Conservation (phyloP, 306 rosid species). For the Pterocarpus macrocarpus region DNA sequence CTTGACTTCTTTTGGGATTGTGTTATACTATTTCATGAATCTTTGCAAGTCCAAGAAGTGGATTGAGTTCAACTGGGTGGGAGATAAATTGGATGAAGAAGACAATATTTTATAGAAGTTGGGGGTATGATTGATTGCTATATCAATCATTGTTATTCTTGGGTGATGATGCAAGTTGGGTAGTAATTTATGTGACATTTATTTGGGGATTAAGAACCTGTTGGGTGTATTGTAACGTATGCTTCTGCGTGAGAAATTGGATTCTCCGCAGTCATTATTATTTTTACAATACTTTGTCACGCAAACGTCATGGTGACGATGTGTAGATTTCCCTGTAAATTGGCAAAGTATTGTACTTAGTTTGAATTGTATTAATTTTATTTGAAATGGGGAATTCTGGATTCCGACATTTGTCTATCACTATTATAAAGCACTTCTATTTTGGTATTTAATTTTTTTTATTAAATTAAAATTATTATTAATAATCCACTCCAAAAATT, state of each 20-base stretch:
- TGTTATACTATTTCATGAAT: slow-evolving; percentile 50
- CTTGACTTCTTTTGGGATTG: slow-evolving; percentile 48
- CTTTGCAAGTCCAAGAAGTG: slow-evolving; percentile 52
- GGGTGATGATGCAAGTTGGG: slow-evolving; percentile 1
- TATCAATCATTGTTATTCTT: neutral
- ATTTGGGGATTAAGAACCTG: slow-evolving; percentile 54
- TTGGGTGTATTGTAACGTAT: slow-evolving; percentile 35
- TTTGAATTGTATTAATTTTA: neutral
- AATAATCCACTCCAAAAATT: no score
- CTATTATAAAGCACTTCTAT: neutral
- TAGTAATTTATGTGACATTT: slow-evolving; percentile 5
- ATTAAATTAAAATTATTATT: neutral
- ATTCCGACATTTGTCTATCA: slow-evolving; percentile 3
- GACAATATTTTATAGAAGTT: slow-evolving; percentile 16
- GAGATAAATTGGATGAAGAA: slow-evolving; percentile 42
- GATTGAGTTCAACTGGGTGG: slow-evolving; percentile 42
- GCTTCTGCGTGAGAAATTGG: slow-evolving; percentile 21
- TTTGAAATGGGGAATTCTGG: neutral
- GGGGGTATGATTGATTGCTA: neutral
- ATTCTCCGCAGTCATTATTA: slow-evolving; percentile 33
- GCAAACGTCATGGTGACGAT: neutral
- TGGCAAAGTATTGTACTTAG: neutral
- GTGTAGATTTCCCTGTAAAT: slow-evolving; percentile 14
- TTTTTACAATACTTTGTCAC: neutral
- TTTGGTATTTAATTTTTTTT: neutral